Evolutionary conservation across 495 filamentous ascomycete genomes (phyloP).

Genomic region (Lentithecium fluviatile): DNA sequence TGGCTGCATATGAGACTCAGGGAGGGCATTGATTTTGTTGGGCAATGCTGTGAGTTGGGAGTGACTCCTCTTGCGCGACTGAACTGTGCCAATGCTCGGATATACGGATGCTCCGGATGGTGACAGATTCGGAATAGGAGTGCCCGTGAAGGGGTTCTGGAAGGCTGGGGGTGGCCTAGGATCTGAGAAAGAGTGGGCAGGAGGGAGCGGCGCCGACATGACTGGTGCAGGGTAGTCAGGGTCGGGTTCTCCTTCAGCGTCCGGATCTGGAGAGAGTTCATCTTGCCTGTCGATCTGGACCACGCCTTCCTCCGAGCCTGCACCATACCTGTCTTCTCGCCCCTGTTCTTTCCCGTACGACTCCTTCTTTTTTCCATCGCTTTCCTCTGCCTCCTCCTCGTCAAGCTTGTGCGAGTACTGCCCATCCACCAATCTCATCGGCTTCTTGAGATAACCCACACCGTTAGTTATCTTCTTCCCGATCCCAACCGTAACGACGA

Average conservation of each 20-base stretch:
- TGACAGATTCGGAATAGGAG: background rate
- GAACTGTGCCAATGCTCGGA: no score
- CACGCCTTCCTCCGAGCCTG: background rate
- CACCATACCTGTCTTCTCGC: no score
- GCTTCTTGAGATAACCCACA: constrained; percentile 33
- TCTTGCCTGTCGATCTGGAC: background rate
- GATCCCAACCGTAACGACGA: constrained; percentile 43
- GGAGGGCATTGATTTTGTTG: background rate
- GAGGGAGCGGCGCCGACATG: no score
- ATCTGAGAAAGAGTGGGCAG: background rate
- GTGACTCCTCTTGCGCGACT: no score
- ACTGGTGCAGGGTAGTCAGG: background rate
- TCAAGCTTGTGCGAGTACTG: constrained; percentile 4
- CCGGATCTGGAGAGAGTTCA: background rate
- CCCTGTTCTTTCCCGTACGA: background rate
- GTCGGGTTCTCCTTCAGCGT: constrained; percentile 15
- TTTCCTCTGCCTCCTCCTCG: background rate
- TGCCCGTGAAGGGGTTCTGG: background rate
- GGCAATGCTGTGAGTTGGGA: no score
- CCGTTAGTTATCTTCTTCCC: constrained; percentile 36
- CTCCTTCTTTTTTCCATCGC: background rate
- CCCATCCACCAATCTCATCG: constrained; percentile 34
- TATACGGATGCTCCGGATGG: background rate
- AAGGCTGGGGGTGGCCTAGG: background rate
- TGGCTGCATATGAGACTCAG: background rate